These are phyloP conservation scores for Harrya chromipes DNA, from an alignment of 768 basidiomycete genomes.

Conservation along the genomic window DNA sequence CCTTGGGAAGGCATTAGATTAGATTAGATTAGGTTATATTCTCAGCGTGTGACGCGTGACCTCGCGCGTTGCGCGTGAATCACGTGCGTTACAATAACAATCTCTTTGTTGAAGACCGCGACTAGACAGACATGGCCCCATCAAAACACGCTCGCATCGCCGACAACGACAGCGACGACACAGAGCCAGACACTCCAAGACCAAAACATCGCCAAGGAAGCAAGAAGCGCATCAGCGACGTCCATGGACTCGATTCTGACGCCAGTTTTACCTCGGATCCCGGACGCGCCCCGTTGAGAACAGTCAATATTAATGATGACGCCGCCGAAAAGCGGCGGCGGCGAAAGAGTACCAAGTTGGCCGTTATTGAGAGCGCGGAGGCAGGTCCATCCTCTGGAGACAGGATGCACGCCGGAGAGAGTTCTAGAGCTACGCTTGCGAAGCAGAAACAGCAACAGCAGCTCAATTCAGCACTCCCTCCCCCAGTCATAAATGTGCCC, in stretches of 20 bases:
- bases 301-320: conserved; percentile 71
- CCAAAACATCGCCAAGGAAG: conserved; percentile 21
- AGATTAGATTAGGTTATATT: too few species aligned
- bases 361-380: conserved; percentile 52
- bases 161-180: conserved; percentile 29
- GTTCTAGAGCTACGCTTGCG: conserved; percentile 42
- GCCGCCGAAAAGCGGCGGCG: conserved; percentile 81
- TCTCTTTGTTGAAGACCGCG: conserved; percentile 30
- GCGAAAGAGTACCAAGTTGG: conserved; percentile 71
- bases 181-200: conserved; percentile 32
- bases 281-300: conserved; percentile 39
- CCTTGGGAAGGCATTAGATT: conserved; percentile 20
- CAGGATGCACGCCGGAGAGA: conserved; percentile 35
- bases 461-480: conserved; percentile 55
- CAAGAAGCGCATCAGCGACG: conserved; percentile 49
- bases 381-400: conserved; percentile 54
- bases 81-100: conserved; percentile 25
- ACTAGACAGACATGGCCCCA: conserved; percentile 19
- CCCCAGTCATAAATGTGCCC: conserved; percentile 57
- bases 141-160: conserved; percentile 22
- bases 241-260: conserved; percentile 36
- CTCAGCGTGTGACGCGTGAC: conserved; percentile 25
- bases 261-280: conserved; percentile 35
- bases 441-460: conserved; percentile 60
- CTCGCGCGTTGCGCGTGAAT: conserved; percentile 26